A percentile compares a stretch with the other conserved stretches of the same genome.
These are phyloP conservation scores for Nothopassalora personata DNA, from an alignment of 2,329 filamentous ascomycete genomes.

Conservation along the genomic window DNA sequence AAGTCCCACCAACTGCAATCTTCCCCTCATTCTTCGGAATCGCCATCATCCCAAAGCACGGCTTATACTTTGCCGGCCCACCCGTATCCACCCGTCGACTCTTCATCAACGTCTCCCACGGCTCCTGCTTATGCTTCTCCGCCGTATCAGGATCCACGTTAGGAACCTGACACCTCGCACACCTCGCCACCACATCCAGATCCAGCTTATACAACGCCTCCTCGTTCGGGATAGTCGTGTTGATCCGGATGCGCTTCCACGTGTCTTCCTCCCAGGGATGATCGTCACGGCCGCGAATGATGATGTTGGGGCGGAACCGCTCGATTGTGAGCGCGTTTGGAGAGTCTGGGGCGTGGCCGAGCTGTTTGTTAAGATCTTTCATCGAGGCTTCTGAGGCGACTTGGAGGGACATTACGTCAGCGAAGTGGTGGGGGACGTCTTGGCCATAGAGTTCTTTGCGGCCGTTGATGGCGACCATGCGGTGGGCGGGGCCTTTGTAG, in stretches of 20 bases:
- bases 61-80: constrained; percentile 57
- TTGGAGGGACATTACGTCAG: constrained; percentile 54
- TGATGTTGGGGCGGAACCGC: constrained; percentile 60
- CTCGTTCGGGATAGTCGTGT: constrained; percentile 28
- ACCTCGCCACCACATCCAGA: constrained; percentile 55
- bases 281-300: constrained; percentile 48
- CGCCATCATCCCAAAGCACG: constrained; percentile 63
- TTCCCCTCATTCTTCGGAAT: constrained; percentile 52
- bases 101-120: constrained; percentile 58
- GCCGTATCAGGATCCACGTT: constrained; percentile 62
- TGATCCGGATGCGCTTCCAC: constrained; percentile 56
- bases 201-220: constrained; percentile 38
- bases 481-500: constrained; percentile 56
- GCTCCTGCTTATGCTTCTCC: constrained; percentile 53
- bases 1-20: constrained; percentile 53
- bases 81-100: constrained; percentile 57
- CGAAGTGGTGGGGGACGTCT: constrained; percentile 47
- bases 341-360: constrained; percentile 39
- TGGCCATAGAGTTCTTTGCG: constrained; percentile 48
- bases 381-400: constrained; percentile 54
- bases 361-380: constrained; percentile 52
- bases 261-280: constrained; percentile 57
- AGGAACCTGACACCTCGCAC: constrained; percentile 57
- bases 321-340: constrained; percentile 51
- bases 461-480: constrained; percentile 54